Evolutionary conservation across 176 grass and related monocot species (phyloP).

Genomic region (Aegilops sharonensis): DNA sequence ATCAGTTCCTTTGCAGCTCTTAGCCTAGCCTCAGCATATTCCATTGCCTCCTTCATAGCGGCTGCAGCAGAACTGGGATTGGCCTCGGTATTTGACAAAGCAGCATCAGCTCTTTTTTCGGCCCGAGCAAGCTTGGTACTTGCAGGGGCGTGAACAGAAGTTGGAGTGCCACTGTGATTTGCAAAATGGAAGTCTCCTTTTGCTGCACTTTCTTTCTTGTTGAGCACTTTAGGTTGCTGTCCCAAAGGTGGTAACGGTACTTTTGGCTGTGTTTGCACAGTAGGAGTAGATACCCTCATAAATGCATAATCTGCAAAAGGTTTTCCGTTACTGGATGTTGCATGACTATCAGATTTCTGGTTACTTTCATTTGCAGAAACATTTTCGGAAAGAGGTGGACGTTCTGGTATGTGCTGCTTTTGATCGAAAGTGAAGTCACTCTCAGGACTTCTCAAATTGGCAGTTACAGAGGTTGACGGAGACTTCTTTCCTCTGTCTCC

Average conservation of each 20-base stretch:
- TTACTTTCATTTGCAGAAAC: constrained; percentile 40
- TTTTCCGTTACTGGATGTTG: constrained; percentile 34
- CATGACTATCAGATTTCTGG: constrained; percentile 38
- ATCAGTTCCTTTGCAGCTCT: constrained; percentile 86
- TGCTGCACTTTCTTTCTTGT: constrained; percentile 35
- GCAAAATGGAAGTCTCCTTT: constrained; percentile 17
- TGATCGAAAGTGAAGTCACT: constrained; percentile 29
- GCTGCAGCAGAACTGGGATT: constrained; percentile 68
- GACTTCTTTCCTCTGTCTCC: constrained; percentile 23
- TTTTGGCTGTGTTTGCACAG: constrained; percentile 43
- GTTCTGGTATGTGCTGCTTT: constrained; percentile 28
- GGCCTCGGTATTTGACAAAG: constrained; percentile 47
- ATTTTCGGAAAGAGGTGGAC: constrained; percentile 35
- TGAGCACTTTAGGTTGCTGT: constrained; percentile 46
- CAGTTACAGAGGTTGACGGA: constrained; percentile 22
- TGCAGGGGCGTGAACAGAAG: not conserved
- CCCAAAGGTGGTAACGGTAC: constrained; percentile 42
- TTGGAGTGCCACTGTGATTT: constrained; percentile 15
- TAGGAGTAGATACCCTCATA: constrained; percentile 48
- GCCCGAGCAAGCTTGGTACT: constrained; percentile 2
- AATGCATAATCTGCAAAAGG: constrained; percentile 45
- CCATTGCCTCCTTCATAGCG: constrained; percentile 93
- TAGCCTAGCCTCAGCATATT: constrained; percentile 79
- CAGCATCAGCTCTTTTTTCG: constrained; percentile 42
- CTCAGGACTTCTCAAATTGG: constrained; percentile 29